Evolutionary conservation across 495 filamentous ascomycete genomes (phyloP), one percentile per base, ranked within the genome.

Genomic region (Hypoxylon trugodes): DNA sequence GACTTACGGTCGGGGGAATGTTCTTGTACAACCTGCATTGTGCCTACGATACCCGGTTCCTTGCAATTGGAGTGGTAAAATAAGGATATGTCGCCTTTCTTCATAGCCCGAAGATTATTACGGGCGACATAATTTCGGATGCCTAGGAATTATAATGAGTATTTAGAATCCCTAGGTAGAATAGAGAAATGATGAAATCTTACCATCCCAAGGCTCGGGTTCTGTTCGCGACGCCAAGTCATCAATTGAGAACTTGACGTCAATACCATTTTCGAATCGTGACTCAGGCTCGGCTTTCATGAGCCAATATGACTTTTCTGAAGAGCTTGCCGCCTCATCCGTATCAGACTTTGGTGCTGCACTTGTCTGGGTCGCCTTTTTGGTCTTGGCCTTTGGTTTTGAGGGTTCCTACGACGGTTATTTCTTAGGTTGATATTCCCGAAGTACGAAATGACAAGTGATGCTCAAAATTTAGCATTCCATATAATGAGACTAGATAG

Each of bases 1-100:
- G 33, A 75, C 82, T 70, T 81, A 92, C 90, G 79, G 69, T 98
- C 95, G 5, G 86, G 79, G 1, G 88, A 86, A 65, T 91, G 87
- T 74, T 96, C 92, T 59, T 85, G 76, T 2, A 96, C 92, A 69
- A 98, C 89, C 74, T 96, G 90, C 91, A 97, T 96, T 6, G 89
- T 85, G n/a, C 95, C 95, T 3, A 88, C 93, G 46, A 98, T 90
- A 2, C 92, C 94, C 0, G 95, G 93, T 25, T 87, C 82, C 74
- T 95, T 96, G 78, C 90, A 93, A 70, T 93, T 96, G n/a, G 90
- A 94, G 77, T 97, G 94, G 72, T 98, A 98, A 79, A 98, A 97
- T 77, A 98, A 97, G 30, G 92, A 93, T 37, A 90, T 78, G 61
- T 98, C 95, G 35, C 95, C 94, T 63, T 87, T 85, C 73, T 90